phyloP scores from a whole-genome alignment of 805 yeast genomes.

The Saccharomycopsis vini region DNA sequence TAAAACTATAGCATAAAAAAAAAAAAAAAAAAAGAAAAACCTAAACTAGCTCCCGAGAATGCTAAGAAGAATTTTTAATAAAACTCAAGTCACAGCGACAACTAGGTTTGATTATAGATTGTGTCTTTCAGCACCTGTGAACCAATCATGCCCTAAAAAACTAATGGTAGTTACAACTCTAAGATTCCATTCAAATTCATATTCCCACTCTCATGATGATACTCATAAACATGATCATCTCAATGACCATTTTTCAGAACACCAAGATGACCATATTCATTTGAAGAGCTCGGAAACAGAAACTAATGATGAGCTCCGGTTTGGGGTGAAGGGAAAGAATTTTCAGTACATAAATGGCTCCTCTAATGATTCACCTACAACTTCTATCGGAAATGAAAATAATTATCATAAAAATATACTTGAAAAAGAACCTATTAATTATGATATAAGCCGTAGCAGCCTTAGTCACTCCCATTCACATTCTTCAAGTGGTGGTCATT shows the following conservation, averaged over 20 bases:
- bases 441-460: slow-evolving; percentile 1
- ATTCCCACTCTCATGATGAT: slow-evolving; percentile 22
- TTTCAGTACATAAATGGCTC: slow-evolving; percentile 17
- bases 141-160: too few relatives aligned
- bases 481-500: slow-evolving; percentile 17
- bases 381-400: slow-evolving; percentile 4
- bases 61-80: too few relatives aligned
- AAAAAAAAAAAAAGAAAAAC: too few relatives aligned
- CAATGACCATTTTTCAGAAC: slow-evolving; percentile 20
- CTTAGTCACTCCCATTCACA: slow-evolving; percentile 14
- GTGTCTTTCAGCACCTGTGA: too few relatives aligned
- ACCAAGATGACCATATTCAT: slow-evolving; percentile 34
- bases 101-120: too few relatives aligned
- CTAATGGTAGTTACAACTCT: too few relatives aligned
- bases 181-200: background rate
- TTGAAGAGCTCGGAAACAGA: slow-evolving; percentile 36
- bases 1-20: too few relatives aligned
- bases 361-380: slow-evolving; percentile 11
- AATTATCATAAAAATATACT: background rate
- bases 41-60: too few relatives aligned
- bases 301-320: slow-evolving; percentile 30
- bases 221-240: slow-evolving; percentile 26
- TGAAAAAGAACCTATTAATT: background rate
- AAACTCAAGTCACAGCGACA: too few relatives aligned
- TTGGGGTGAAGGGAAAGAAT: slow-evolving; percentile 24